phyloP scores from a whole-genome alignment of 2,329 filamentous ascomycete genomes.

The Nakataea oryzae region DNA sequence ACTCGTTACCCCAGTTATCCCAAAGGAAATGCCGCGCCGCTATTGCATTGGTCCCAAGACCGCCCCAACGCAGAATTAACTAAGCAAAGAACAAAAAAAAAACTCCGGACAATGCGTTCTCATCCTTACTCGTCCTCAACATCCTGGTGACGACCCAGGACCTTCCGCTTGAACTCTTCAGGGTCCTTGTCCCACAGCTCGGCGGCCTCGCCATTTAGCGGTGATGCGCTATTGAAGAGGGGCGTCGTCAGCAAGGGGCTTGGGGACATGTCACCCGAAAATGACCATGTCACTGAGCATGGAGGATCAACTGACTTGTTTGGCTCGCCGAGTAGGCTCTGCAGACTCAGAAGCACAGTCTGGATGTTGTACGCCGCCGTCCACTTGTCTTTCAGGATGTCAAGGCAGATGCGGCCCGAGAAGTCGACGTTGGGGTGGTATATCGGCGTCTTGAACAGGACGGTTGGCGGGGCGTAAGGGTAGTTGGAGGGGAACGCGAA shows the following conservation, averaged over 20 bases:
- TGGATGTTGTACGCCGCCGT: conserved; percentile 95
- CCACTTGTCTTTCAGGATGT: conserved; percentile 99
- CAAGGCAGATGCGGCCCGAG: conserved; percentile 89
- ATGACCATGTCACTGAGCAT: background rate
- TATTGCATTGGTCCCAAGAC: background rate
- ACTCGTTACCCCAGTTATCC: conserved; percentile 1
- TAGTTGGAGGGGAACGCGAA: conserved; percentile 90
- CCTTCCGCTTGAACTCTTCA: conserved; percentile 76
- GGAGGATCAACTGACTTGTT: conserved; percentile 69
- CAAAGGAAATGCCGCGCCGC: conserved; percentile 11
- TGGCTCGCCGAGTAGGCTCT: conserved; percentile 90
- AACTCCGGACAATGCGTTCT: background rate
- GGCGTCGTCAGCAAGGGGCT: background rate
- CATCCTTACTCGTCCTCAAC: conserved; percentile 49
- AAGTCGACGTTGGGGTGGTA: conserved; percentile 99
- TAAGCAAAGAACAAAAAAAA: background rate
- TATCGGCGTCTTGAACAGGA: conserved; percentile 96
- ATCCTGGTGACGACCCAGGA: conserved; percentile 50
- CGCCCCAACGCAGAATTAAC: background rate
- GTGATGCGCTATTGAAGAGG: conserved; percentile 58
- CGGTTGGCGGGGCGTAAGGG: conserved; percentile 80
- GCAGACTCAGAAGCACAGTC: conserved; percentile 83
- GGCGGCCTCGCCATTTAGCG: conserved; percentile 90
- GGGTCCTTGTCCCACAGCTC: conserved; percentile 89
- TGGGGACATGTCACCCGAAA: background rate